Base-by-base conservation (phyloP, 352 stramenopile genomes). In the Hyaloperonospora brassicae region DNA sequence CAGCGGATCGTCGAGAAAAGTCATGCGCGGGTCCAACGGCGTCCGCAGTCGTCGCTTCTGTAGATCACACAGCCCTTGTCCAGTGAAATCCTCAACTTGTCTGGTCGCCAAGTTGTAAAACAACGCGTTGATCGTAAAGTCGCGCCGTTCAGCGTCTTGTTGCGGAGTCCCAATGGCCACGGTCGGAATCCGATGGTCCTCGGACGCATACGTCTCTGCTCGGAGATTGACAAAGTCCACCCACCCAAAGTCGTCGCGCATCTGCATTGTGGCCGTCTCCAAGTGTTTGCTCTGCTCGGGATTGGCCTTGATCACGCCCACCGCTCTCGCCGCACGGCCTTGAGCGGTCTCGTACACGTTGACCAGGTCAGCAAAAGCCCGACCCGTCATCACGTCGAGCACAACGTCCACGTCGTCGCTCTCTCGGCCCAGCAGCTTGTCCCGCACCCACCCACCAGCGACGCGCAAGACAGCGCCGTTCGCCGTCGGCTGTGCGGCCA, bases 71-170 rank as follows among this genome's bases (percentile, higher is more conserved):
- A 98, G 61, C 5, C 97, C 96, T 12, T 41, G 36, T 10, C 64
- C 52, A 10, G 96, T 99, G 53, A 92, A 96, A 72, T 99, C 97
- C 69, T 99, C 97, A 5, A 99, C 79, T 41, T 79, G 63, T 13
- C 72, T 68, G 17, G 79, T 90, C 57, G 97, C 87, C 39, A 99
- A 86, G 70, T 99, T 99, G 84, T 98, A 99, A 66, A 98, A 99
- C 1, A 99, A 62, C n/a, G 80, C 78, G 72, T 99, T 99, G 64
- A 99, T 97, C 2, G 96, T 99, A 52, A 99, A 96, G 75, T 99
- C 97, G 39, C 97, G 79, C 40, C 97, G 59, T 47, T 87, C 62
- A 12, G 87, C 88, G 54, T 97, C 88, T 50, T 97, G 76, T 38
- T 81, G 55, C 2, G 95, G 86, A 21, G 89, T 98, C 5, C 75